Percentiles rank a stretch among this genome's conserved stretches.
These are phyloP conservation scores for Arctium minus DNA, from an alignment of 129 eudicot genomes.

Conservation along the genomic window DNA sequence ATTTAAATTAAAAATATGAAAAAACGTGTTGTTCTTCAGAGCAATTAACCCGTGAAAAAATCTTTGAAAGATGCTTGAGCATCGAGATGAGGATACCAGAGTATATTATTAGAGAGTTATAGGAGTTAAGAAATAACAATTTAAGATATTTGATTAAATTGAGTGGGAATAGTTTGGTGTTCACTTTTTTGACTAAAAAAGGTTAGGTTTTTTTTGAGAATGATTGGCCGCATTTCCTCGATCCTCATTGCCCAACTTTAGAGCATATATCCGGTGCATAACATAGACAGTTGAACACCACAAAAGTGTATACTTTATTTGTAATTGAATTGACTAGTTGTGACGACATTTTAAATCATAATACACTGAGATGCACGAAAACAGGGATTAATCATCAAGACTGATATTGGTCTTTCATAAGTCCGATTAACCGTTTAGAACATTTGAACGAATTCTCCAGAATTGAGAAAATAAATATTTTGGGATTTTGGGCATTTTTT, in stretches of 20 bases:
- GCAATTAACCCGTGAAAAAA: neutral
- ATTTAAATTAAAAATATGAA: no score
- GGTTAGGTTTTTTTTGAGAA: neutral
- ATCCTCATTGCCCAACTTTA: neutral
- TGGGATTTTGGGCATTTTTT: no score
- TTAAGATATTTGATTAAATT: neutral
- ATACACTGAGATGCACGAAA: neutral
- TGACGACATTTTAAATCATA: neutral
- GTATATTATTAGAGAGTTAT: neutral
- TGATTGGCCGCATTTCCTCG: neutral
- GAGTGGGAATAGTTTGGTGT: neutral
- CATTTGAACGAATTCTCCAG: no score
- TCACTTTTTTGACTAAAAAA: neutral
- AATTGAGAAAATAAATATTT: neutral
- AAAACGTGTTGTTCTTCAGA: no score
- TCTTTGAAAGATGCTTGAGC: neutral
- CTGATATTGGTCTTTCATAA: no score
- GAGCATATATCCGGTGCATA: neutral
- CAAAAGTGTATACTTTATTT: neutral
- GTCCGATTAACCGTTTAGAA: neutral
- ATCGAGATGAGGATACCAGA: neutral
- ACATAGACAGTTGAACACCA: neutral
- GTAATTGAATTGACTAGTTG: neutral
- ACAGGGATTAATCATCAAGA: neutral
- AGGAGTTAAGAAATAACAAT: neutral